Evolutionary conservation across 352 stramenopile genomes (phyloP).

Genomic region (Detonula confervacea): DNA sequence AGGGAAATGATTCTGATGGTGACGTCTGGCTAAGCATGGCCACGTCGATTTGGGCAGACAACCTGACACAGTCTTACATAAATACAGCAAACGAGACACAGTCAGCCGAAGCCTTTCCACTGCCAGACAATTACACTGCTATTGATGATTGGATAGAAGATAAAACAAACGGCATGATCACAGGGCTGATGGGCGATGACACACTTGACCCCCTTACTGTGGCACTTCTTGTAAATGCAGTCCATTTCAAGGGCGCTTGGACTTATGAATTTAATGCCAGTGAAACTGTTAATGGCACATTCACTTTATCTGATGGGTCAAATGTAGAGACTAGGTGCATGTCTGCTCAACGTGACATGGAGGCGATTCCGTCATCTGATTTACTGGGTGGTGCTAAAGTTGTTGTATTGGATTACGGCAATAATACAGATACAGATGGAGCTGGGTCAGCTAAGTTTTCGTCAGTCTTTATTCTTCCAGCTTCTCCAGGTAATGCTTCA

Average conservation of each 20-base stretch:
- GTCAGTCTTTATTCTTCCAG: conserved; percentile 40
- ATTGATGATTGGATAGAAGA: conserved; percentile 47
- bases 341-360: conserved; percentile 28
- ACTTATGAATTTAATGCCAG: conserved; percentile 34
- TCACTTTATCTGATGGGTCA: conserved; percentile 1
- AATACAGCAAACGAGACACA: conserved; percentile 5
- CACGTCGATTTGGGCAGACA: conserved; percentile 37
- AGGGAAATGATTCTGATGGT: background rate
- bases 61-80: conserved; percentile 34
- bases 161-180: conserved; percentile 44
- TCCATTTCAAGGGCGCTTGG: conserved; percentile 58
- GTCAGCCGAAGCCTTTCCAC: conserved; percentile 12
- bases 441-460: conserved; percentile 44
- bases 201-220: conserved; percentile 14
- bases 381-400: conserved; percentile 20
- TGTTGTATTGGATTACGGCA: conserved; percentile 46
- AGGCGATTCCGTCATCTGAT: conserved; percentile 1
- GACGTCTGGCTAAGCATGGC: conserved; percentile 32
- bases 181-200: conserved; percentile 37
- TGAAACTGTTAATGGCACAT: conserved; percentile 24
- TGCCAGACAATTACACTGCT: conserved; percentile 31
- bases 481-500: conserved; percentile 1
- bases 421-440: background rate
- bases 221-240: conserved; percentile 45
- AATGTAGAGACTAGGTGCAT: conserved; percentile 26